A percentile compares a stretch with the other conserved stretches of the same genome.
Evolutionary conservation across 2,329 filamentous ascomycete genomes (phyloP).

Genomic region (Colletotrichum lupini): DNA sequence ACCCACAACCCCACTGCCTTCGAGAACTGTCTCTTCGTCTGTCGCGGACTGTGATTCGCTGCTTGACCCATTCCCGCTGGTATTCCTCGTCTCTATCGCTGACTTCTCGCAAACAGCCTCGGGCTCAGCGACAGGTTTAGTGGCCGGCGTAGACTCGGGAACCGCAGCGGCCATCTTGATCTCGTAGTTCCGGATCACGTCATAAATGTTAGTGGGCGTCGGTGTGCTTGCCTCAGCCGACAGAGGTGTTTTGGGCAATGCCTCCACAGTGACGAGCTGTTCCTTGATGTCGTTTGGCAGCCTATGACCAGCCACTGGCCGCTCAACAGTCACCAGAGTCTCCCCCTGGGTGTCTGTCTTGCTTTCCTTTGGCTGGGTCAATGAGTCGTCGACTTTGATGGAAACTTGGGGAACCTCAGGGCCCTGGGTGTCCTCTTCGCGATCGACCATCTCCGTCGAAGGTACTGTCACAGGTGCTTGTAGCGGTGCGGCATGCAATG

Average conservation of each 20-base stretch:
- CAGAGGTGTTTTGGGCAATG: neutral
- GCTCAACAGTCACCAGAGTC: neutral
- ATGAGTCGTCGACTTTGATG: neutral
- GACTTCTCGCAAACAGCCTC: neutral
- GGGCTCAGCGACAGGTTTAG: neutral
- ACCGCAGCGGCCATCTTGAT: slow-evolving; percentile 29
- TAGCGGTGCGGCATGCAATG: neutral
- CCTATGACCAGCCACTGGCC: too few species aligned
- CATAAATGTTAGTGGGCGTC: slow-evolving; percentile 32
- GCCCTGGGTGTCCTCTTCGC: neutral
- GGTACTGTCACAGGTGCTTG: neutral
- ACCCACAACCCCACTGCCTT: slow-evolving; percentile 43
- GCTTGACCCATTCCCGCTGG: neutral
- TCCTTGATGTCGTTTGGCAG: slow-evolving; percentile 9
- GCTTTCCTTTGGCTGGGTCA: neutral
- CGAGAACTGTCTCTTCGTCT: slow-evolving; percentile 40
- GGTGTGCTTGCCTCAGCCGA: slow-evolving; percentile 16
- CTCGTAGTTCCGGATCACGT: slow-evolving; percentile 35
- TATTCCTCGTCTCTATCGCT: neutral
- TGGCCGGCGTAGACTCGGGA: neutral
- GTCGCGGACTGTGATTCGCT: slow-evolving; percentile 21
- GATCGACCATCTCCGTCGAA: neutral
- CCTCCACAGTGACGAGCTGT: slow-evolving; percentile 18
- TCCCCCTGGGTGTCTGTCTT: neutral
- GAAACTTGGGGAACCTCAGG: neutral